phyloP scores from a whole-genome alignment of 169 alveolate species.

The Eimeria maxima region DNA sequence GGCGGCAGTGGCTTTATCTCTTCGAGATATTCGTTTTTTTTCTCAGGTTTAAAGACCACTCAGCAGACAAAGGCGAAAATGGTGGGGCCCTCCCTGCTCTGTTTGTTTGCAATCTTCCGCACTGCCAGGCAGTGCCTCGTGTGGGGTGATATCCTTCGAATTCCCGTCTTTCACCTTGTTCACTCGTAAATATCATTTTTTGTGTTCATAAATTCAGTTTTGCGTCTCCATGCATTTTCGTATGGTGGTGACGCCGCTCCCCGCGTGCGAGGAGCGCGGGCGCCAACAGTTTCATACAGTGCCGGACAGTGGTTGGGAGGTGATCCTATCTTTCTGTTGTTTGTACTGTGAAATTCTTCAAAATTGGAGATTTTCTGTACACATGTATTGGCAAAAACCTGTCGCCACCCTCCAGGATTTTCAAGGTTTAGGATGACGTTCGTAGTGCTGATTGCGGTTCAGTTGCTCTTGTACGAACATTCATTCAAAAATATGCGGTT shows the following conservation, averaged over 20 bases:
- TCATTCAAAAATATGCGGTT: no score
- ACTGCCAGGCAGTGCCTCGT: neutral
- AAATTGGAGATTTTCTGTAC: no score
- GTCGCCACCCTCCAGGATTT: no score
- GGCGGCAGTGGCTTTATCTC: conserved; percentile 58
- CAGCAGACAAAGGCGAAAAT: conserved; percentile 22
- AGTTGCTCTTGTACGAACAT: no score
- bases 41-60: conserved; percentile 10
- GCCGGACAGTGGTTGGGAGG: neutral
- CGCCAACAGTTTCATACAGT: neutral
- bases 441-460: no score
- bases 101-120: neutral
- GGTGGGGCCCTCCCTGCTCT: conserved; percentile 4
- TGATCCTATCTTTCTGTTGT: neutral
- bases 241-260: neutral
- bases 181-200: neutral
- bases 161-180: neutral
- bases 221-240: neutral
- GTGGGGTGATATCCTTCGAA: neutral
- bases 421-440: no score
- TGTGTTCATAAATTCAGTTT: neutral
- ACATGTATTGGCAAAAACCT: no score
- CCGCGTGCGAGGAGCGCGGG: conserved; percentile 20
- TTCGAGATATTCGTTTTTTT: neutral
- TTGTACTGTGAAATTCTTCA: no score